Base-by-base conservation (phyloP, 176 grass and related monocot species). In the Tillandsia leiboldiana region DNA sequence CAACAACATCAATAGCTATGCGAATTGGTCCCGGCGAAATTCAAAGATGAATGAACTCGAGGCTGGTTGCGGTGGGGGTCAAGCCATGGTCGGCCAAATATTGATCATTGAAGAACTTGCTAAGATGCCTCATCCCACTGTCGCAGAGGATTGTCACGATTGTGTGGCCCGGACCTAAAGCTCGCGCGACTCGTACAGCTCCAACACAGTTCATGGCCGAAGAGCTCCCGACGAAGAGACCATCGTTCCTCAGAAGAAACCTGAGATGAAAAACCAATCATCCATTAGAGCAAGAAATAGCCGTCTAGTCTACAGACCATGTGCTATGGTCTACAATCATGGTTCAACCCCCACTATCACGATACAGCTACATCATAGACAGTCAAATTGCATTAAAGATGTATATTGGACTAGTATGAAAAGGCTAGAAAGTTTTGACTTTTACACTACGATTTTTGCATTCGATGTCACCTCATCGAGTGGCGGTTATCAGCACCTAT, bases 151-250 rank as follows among this genome's bases (percentile, higher is more conserved):
- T 90, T 28, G 84, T 97, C 64, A 97, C 93, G 66, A 92, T 87
- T 72, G 82, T 97, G 85, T 97, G 93, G 14, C 93, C 89, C 59
- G 93, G 86, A 74, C 93, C 93, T 51, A 97, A 85, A 76, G 83
- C 72, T 71, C 14, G 65, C 49, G 89, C 93, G 47, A 92, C 74
- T 90, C 83, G 80, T 57, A 97, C 86, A 59, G 86, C 89, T 9
- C 93, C 93, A 69, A 97, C 89, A 49, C 89, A 92, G 70, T 97
- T 97, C 93, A 97, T 97, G 53, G 93, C 86, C 56, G 89, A 97
- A 77, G 93, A 96, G 75, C 86, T 92, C 59, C 93, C 93, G 13
- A 92, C 23, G 52, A 97, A 97, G 58, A 92, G 75, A n/a, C 93
- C 93, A 77, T 97, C 93, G 1, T 92, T 89, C 75, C 75, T 90